A percentile compares a stretch with the other conserved stretches of the same genome.
phyloP scores from a whole-genome alignment of 371 early-diverging fungal genomes.

The Synchytrium microbalum region DNA sequence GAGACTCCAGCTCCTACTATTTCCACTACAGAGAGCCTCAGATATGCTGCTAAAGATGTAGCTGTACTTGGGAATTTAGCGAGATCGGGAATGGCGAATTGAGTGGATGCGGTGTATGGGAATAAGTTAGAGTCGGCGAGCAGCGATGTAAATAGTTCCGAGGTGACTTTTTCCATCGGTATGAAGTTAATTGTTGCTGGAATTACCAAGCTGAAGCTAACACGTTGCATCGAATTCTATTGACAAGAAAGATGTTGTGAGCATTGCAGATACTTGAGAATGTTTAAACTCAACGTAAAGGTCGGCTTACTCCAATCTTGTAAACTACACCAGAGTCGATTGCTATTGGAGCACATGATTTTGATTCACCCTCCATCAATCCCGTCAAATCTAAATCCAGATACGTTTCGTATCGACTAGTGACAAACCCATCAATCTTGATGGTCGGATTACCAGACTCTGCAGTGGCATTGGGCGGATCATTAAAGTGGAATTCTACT shows the following conservation, averaged over 20 bases:
- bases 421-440: neutral
- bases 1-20: conserved; percentile 62
- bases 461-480: neutral
- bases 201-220: conserved; percentile 7
- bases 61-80: conserved; percentile 10
- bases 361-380: neutral
- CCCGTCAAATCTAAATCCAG: neutral
- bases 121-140: conserved; percentile 16
- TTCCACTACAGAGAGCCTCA: conserved; percentile 46
- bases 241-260: conserved; percentile 2
- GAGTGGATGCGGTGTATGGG: conserved; percentile 20
- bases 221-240: neutral
- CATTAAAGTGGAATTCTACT: neutral
- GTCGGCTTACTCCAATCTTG: neutral
- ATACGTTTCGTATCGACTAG: neutral
- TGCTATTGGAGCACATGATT: neutral
- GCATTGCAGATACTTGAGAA: neutral
- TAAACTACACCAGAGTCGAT: neutral
- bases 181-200: conserved; percentile 14
- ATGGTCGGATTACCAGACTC: neutral
- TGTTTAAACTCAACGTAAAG: neutral
- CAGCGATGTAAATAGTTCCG: conserved; percentile 15
- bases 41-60: conserved; percentile 7
- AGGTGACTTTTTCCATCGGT: conserved; percentile 6
- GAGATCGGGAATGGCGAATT: conserved; percentile 14